Evolutionary conservation across 495 filamentous ascomycete genomes (phyloP).

Genomic region (Talaromyces stipitatus): DNA sequence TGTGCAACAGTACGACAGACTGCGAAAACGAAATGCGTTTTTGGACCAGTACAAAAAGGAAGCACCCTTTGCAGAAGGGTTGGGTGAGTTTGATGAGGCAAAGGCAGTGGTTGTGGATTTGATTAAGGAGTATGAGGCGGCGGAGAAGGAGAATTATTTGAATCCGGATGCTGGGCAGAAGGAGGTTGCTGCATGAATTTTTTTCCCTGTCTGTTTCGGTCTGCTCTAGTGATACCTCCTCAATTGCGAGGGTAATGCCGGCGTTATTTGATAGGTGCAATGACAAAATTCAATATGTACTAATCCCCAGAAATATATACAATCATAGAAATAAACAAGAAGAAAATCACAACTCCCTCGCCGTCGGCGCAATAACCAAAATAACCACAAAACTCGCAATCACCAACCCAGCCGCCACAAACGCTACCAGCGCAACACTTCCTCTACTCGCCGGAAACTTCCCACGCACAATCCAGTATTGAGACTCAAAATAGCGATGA

Average conservation of each 20-base stretch:
- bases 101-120: slow-evolving; percentile 80
- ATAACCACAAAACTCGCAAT: slow-evolving; percentile 65
- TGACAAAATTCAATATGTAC: background rate
- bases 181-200: slow-evolving; percentile 20
- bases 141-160: slow-evolving; percentile 82
- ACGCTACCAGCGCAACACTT: slow-evolving; percentile 69
- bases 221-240: background rate
- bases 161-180: slow-evolving; percentile 55
- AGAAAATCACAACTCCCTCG: slow-evolving; percentile 31
- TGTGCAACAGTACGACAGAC: slow-evolving; percentile 77
- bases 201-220: background rate
- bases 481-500: slow-evolving; percentile 57
- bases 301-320: background rate
- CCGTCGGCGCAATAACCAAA: slow-evolving; percentile 51
- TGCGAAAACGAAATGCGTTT: slow-evolving; percentile 95
- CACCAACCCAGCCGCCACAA: slow-evolving; percentile 64
- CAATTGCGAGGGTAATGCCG: background rate
- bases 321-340: background rate
- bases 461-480: slow-evolving; percentile 83
- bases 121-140: slow-evolving; percentile 91
- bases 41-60: slow-evolving; percentile 93
- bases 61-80: slow-evolving; percentile 76
- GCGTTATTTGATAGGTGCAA: background rate
- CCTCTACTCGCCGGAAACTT: slow-evolving; percentile 92
- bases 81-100: slow-evolving; percentile 95